Evolutionary conservation across 2,329 filamentous ascomycete species (phyloP).

Genomic region (Lachnellula suecica): DNA sequence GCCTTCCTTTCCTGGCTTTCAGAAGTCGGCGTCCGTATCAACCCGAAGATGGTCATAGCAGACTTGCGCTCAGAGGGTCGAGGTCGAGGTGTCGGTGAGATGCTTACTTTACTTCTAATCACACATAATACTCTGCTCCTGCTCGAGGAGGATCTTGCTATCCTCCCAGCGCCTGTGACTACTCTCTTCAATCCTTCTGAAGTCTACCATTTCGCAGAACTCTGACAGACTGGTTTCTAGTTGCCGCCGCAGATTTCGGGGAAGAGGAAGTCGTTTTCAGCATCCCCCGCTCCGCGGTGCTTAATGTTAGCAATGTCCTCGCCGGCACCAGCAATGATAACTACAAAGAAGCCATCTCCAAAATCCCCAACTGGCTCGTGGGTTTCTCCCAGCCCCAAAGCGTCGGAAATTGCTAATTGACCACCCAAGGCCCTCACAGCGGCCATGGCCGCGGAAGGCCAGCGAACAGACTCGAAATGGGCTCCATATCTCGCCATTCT

Average conservation of each 20-base stretch:
- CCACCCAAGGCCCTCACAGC: constrained; percentile 26
- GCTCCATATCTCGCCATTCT: constrained; percentile 62
- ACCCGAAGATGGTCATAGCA: constrained; percentile 54
- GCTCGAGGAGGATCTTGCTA: neutral
- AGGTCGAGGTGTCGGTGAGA: constrained; percentile 64
- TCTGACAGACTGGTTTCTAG: constrained; percentile 36
- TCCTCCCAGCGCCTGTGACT: neutral
- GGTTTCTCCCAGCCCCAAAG: constrained; percentile 1
- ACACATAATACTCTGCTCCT: neutral
- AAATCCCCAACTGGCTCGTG: constrained; percentile 47
- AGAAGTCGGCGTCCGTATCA: constrained; percentile 51
- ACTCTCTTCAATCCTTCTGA: neutral
- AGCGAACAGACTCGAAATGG: constrained; percentile 30
- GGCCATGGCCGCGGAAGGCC: constrained; percentile 17
- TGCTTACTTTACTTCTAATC: neutral
- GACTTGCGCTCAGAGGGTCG: constrained; percentile 55
- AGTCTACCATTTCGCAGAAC: neutral
- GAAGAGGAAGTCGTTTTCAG: constrained; percentile 66
- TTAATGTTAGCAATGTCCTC: constrained; percentile 59
- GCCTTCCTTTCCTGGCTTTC: constrained; percentile 58
- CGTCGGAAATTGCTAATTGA: constrained; percentile 10
- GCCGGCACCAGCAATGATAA: constrained; percentile 40
- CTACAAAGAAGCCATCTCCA: constrained; percentile 34
- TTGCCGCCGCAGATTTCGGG: constrained; percentile 55
- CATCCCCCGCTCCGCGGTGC: constrained; percentile 58